phyloP scores from a whole-genome alignment of 768 basidiomycete genomes.

The Collybia sordida region DNA sequence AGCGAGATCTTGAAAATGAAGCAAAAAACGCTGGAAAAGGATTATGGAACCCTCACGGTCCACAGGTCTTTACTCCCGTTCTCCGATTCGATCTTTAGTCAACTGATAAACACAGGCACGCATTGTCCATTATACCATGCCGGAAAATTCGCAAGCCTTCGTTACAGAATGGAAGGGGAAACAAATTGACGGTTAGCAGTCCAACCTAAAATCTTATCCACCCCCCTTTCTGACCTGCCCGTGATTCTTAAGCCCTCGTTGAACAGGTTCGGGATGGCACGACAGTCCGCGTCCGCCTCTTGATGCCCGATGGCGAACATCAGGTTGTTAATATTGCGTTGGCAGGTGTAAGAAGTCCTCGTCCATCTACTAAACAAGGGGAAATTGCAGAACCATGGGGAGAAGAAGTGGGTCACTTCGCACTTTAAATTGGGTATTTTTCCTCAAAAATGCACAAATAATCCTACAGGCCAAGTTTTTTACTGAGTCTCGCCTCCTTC shows the following conservation, averaged over 20 bases:
- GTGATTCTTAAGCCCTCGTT: constrained; percentile 66
- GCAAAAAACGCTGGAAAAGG: constrained; percentile 78
- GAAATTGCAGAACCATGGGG: constrained; percentile 82
- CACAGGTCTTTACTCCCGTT: constrained; percentile 45
- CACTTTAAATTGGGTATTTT: constrained; percentile 4
- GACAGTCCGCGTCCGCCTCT: constrained; percentile 82
- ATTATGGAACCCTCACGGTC: constrained; percentile 83
- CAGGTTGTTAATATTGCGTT: constrained; percentile 86
- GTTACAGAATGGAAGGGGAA: constrained; percentile 92
- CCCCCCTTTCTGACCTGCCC: constrained; percentile 5
- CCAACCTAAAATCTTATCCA: not conserved
- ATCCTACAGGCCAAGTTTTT: constrained; percentile 82
- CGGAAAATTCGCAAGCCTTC: constrained; percentile 84
- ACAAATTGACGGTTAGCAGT: constrained; percentile 69
- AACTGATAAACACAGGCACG: constrained; percentile 49
- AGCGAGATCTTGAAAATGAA: constrained; percentile 73
- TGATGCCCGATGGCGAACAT: constrained; percentile 87
- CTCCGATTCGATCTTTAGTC: not conserved
- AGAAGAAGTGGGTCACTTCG: constrained; percentile 69
- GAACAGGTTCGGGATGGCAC: constrained; percentile 94
- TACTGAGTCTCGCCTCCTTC: constrained; percentile 84
- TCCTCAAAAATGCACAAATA: constrained; percentile 16
- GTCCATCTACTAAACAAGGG: constrained; percentile 67
- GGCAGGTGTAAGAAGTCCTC: constrained; percentile 79
- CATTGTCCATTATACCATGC: constrained; percentile 83